phyloP scores from a whole-genome alignment of 305 asterid species.

The Fraxinus angustifolia region DNA sequence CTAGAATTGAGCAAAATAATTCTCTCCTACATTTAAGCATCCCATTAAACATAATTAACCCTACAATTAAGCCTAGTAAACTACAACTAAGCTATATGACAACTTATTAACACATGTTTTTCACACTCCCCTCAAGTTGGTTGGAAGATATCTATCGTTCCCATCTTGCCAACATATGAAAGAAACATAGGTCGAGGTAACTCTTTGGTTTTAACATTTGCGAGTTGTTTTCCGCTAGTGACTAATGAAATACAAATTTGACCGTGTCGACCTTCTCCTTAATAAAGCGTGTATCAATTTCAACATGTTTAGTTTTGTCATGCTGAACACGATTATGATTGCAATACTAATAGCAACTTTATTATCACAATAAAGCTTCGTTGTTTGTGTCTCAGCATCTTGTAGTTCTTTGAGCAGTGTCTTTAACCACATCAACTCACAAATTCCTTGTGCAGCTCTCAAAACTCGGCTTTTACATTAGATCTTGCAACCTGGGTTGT shows the following conservation, averaged over 20 bases:
- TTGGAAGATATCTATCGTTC: background rate
- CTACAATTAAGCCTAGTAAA: background rate
- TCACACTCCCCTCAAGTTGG: background rate
- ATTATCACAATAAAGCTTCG: background rate
- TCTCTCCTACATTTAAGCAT: background rate
- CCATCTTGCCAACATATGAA: background rate
- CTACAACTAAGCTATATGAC: background rate
- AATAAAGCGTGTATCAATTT: background rate
- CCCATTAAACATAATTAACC: background rate
- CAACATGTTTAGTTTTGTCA: background rate
- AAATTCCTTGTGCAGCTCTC: background rate
- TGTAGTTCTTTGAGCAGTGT: background rate
- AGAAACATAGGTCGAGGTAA: background rate
- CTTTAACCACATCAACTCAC: background rate
- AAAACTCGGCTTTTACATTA: background rate
- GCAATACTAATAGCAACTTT: background rate
- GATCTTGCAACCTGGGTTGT: background rate
- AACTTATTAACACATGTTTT: background rate
- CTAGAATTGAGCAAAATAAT: background rate
- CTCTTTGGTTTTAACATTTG: background rate
- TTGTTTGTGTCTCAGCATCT: background rate
- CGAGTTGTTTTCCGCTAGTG: background rate
- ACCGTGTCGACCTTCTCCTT: background rate
- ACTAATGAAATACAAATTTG: background rate
- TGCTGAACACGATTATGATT: background rate